Base-by-base conservation (phyloP, 2,329 filamentous ascomycete genomes). In the Ustilaginoidea virens region DNA sequence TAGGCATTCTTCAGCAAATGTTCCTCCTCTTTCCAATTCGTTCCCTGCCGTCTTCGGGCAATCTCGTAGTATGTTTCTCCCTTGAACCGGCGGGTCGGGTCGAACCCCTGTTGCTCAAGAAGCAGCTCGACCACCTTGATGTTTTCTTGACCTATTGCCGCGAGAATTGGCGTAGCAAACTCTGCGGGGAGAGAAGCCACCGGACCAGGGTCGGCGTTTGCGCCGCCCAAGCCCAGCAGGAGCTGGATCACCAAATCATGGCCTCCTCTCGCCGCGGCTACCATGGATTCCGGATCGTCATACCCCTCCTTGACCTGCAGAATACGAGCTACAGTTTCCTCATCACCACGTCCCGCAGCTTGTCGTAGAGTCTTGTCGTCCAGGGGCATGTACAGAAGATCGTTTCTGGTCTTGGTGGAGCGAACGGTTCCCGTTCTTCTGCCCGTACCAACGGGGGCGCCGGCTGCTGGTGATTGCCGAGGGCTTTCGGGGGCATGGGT, bases 21-120 rank as follows among this genome's bases (percentile, higher is more conserved):
- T 38, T 80, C 75, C 49, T 98, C 90, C 36, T 87, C 75, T 48
- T 87, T 77, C 83, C 86, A 94, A 35, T 82, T 79, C 6, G 86
- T 81, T 0, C 90, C 87, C 39, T 75, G 74, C 23, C 83, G 74
- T 27, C 82, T 74, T 41, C 78, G 71, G 2, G 90, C 83, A 36
- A 96, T 74, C 38, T 98, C 85, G 43, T 74, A 80, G 50, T 96
- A 98, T 0, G 80, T 77, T 42, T 80, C 72, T 14, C 81, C 81
- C 40, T 75, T 74, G 40, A 74, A 76, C 16, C 75, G 67, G 33
- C 78, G 73, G 1, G 81, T 83, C 0, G 90, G 86, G 42, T 98
- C 77, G 47, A 96, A 94, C 11, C 58, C 58, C 27, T 69, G 68
- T 43, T 90, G 81, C 34, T 75, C 74, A 5, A 93, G 60, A 6